Conservation (phyloP, 257 asterid species). For the Fraxinus anomala region DNA sequence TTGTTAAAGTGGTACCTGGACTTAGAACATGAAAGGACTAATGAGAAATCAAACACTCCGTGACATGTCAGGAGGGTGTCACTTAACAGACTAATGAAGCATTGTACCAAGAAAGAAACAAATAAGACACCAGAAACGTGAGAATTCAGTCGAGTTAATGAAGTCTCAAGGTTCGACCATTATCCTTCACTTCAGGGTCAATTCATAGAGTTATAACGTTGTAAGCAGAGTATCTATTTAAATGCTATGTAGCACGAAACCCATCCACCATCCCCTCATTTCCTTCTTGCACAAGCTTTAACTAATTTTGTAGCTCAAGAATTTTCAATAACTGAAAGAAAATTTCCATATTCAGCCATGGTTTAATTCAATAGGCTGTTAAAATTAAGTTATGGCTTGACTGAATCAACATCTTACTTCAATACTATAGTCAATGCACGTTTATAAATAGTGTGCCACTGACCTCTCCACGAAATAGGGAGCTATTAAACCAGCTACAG, state of each 20-base stretch:
- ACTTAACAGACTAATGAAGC: neutral
- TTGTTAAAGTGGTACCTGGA: conserved; percentile 79
- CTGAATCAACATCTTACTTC: conserved; percentile 6
- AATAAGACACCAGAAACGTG: neutral
- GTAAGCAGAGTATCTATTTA: neutral
- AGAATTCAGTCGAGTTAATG: neutral
- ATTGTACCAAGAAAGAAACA: neutral
- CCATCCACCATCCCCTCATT: conserved; percentile 4
- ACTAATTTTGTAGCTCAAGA: neutral
- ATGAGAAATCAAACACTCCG: conserved; percentile 4
- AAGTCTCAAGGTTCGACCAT: neutral
- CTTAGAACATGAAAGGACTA: conserved; percentile 30
- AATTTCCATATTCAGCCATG: neutral
- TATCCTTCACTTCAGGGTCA: neutral
- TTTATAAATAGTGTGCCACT: conserved; percentile 11
- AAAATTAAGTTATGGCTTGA: conserved; percentile 4
- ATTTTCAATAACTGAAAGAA: too few species aligned
- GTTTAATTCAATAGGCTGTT: neutral
- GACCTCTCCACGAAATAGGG: conserved; percentile 77
- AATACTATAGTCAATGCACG: conserved; percentile 1
- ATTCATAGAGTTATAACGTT: neutral
- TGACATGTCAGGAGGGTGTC: neutral
- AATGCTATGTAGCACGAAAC: neutral
- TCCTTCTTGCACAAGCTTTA: conserved; percentile 6
- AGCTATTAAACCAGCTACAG: conserved; percentile 71